Evolutionary conservation across 345 rosid genomes (phyloP).

Genomic region (Corymbia maculata): DNA sequence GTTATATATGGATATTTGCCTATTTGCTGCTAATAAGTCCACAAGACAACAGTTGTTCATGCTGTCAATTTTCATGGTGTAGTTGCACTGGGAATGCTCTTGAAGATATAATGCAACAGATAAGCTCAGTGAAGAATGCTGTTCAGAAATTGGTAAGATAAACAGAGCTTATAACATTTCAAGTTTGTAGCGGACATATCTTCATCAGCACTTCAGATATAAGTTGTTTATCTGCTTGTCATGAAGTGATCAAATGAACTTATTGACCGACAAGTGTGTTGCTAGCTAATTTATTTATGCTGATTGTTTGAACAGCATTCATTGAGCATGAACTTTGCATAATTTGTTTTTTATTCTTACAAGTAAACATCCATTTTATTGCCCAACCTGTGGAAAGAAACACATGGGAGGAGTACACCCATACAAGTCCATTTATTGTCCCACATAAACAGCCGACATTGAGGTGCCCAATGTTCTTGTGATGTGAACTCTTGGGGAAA

Average conservation of each 20-base stretch:
- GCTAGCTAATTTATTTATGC: neutral
- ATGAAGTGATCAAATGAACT: too few species aligned
- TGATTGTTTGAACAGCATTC: neutral
- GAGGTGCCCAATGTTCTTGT: neutral
- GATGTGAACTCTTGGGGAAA: neutral
- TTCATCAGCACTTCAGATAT: too few species aligned
- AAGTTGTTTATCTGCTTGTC: neutral
- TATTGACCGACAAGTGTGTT: neutral
- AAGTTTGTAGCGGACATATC: neutral
- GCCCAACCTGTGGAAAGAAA: neutral
- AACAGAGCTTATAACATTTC: neutral
- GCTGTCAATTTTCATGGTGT: too few species aligned
- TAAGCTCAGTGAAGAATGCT: neutral
- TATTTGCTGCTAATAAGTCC: neutral
- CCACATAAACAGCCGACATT: neutral
- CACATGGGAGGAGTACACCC: neutral
- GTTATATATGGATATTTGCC: neutral
- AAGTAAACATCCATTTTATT: neutral
- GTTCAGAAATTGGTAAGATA: neutral
- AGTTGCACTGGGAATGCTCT: neutral
- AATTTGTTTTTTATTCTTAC: too few species aligned
- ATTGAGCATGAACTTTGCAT: neutral
- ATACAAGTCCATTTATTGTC: neutral
- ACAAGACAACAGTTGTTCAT: neutral
- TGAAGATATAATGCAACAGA: neutral